These are phyloP conservation scores for Pseudovirgaria hyperparasitica DNA, from an alignment of 2,329 filamentous ascomycete genomes.

Conservation along the genomic window DNA sequence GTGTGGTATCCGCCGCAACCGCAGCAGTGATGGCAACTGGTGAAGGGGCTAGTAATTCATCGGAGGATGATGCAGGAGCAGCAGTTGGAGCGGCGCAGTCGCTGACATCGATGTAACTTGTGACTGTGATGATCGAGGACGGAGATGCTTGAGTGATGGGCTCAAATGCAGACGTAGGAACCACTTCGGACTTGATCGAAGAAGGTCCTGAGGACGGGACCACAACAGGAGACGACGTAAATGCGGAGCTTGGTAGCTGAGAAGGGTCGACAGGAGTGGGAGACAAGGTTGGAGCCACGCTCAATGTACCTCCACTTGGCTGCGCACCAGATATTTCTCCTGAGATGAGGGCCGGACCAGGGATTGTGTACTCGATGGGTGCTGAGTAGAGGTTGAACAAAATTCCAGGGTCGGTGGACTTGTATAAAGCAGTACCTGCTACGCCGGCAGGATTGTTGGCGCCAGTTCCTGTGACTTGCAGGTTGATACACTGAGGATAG, in stretches of 20 bases:
- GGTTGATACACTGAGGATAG: conserved; percentile 42
- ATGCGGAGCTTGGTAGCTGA: not conserved
- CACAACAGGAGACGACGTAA: conserved; percentile 1
- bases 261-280: conserved; percentile 5
- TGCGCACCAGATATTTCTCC: conserved; percentile 11
- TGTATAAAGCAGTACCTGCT: conserved; percentile 44
- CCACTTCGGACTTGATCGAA: not conserved
- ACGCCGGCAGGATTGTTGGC: conserved; percentile 34
- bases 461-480: conserved; percentile 44
- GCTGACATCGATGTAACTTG: conserved; percentile 1
- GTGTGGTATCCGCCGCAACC: too few species aligned
- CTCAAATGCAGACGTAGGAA: too few species aligned
- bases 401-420: conserved; percentile 43
- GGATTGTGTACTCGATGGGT: conserved; percentile 35
- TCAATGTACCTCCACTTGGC: conserved; percentile 4
- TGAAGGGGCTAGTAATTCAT: conserved; percentile 3
- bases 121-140: too few species aligned
- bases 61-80: conserved; percentile 2
- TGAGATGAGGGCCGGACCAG: conserved; percentile 32
- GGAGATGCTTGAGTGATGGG: too few species aligned
- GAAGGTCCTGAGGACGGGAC: not conserved
- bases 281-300: conserved; percentile 4
- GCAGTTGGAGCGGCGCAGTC: not conserved
- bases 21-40: too few species aligned
- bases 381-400: conserved; percentile 45